Evolutionary conservation across 208 protist genomes (phyloP).

Genomic region (Trypanosoma lewisi): DNA sequence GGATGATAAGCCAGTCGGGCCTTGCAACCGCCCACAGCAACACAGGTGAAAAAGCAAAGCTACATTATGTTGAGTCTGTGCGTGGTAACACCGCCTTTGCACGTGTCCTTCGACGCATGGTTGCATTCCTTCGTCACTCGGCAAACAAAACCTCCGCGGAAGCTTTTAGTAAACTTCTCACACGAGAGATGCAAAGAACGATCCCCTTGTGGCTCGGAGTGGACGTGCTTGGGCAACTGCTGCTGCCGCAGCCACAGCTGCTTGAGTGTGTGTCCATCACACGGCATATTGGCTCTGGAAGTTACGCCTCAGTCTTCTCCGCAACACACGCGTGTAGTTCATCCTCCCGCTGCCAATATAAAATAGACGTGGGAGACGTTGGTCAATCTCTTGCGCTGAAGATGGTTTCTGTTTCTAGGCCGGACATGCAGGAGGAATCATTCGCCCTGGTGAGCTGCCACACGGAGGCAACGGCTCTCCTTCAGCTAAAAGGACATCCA

Average conservation of each 20-base stretch:
- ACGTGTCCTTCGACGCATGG: slow-evolving; percentile 1
- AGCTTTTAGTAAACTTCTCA: slow-evolving; percentile 12
- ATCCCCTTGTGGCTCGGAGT: slow-evolving; percentile 28
- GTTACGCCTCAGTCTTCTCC: slow-evolving; percentile 63
- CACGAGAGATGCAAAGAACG: neutral
- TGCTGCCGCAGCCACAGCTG: slow-evolving; percentile 34
- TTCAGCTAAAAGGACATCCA: slow-evolving; percentile 51
- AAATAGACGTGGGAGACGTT: neutral
- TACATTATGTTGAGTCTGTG: neutral
- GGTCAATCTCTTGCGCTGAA: slow-evolving; percentile 52
- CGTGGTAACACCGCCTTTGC: neutral
- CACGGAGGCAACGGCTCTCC: slow-evolving; percentile 69
- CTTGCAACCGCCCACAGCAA: neutral
- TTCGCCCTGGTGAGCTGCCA: slow-evolving; percentile 61
- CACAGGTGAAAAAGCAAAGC: neutral
- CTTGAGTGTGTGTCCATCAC: slow-evolving; percentile 30
- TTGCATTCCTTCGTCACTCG: neutral
- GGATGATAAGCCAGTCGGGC: slow-evolving; percentile 28
- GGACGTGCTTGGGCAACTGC: slow-evolving; percentile 56
- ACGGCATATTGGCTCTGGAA: slow-evolving; percentile 62
- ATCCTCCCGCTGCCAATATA: neutral
- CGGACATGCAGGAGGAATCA: slow-evolving; percentile 44
- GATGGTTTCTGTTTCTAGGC: slow-evolving; percentile 51
- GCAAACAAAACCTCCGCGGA: slow-evolving; percentile 1
- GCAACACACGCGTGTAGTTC: slow-evolving; percentile 13